Conservation (phyloP, 192 early-diverging fungal species). For the Dissophora globulifera region DNA sequence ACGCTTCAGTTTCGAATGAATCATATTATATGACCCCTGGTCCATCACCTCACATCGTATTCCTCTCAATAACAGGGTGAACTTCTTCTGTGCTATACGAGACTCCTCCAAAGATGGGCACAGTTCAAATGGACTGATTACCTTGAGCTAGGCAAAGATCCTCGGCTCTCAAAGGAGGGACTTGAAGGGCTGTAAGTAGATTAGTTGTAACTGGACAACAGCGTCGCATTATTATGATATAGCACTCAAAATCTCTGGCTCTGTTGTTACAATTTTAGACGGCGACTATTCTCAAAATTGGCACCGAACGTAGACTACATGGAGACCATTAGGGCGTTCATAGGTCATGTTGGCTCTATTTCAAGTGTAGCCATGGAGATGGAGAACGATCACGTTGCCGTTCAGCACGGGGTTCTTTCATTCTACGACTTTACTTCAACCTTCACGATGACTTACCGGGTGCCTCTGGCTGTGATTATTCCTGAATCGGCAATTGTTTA, state of each 20-base stretch:
- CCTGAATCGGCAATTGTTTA: conserved; percentile 55
- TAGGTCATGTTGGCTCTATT: conserved; percentile 56
- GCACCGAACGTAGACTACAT: conserved; percentile 57
- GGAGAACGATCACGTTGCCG: conserved; percentile 53
- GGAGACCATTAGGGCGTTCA: conserved; percentile 53
- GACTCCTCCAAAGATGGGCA: conserved; percentile 56
- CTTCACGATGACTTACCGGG: conserved; percentile 18
- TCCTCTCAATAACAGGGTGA: conserved; percentile 44
- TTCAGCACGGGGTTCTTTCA: conserved; percentile 62
- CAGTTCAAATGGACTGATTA: conserved; percentile 55
- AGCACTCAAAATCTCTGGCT: not conserved
- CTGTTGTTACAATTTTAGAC: conserved; percentile 7
- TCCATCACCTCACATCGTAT: not conserved
- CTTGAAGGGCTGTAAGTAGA: conserved; percentile 37
- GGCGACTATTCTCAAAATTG: conserved; percentile 50
- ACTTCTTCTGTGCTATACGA: conserved; percentile 55
- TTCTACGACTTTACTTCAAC: conserved; percentile 56
- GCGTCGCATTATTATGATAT: not conserved
- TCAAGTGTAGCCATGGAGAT: conserved; percentile 46
- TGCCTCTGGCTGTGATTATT: conserved; percentile 56
- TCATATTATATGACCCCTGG: not conserved
- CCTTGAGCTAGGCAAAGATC: conserved; percentile 27
- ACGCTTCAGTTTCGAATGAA: not conserved
- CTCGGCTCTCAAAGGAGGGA: conserved; percentile 15
- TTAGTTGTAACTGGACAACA: not conserved